phyloP scores from a whole-genome alignment of 768 basidiomycete species.

The Suillus americanus region DNA sequence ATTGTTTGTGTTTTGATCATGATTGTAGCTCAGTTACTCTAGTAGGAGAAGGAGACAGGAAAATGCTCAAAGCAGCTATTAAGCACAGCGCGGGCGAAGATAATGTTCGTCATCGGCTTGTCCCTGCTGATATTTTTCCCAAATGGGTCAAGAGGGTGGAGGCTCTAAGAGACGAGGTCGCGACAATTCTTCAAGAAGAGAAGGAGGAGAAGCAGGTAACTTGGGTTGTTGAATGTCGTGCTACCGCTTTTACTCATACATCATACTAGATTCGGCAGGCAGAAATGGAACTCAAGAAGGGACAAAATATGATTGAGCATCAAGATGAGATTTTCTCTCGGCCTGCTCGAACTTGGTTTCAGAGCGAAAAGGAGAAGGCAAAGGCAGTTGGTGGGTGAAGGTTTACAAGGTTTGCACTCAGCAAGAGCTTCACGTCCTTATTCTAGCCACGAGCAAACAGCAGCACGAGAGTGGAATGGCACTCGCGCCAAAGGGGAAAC shows the following conservation, averaged over 20 bases:
- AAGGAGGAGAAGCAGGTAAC: slow-evolving; percentile 89
- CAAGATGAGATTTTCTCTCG: slow-evolving; percentile 89
- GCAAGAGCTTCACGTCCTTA: slow-evolving; percentile 1
- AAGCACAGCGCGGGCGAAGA: slow-evolving; percentile 81
- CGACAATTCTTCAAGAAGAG: slow-evolving; percentile 83
- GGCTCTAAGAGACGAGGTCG: slow-evolving; percentile 71
- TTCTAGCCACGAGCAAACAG: slow-evolving; percentile 70
- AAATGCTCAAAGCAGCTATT: slow-evolving; percentile 93
- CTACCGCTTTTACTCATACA: slow-evolving; percentile 12
- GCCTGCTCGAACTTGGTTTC: slow-evolving; percentile 99
- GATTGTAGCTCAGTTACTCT: slow-evolving; percentile 80
- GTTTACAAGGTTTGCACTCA: slow-evolving; percentile 6
- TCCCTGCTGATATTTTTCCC: slow-evolving; percentile 72
- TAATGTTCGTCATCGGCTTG: slow-evolving; percentile 83
- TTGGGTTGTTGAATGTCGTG: neutral
- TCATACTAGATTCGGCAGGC: slow-evolving; percentile 70
- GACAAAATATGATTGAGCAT: slow-evolving; percentile 94
- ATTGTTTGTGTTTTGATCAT: slow-evolving; percentile 8
- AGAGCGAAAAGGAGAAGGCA: slow-evolving; percentile 79
- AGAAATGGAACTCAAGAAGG: slow-evolving; percentile 95
- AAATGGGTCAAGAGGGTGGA: slow-evolving; percentile 73
- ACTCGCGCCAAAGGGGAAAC: slow-evolving; percentile 37
- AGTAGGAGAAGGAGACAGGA: slow-evolving; percentile 94
- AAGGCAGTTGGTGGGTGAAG: slow-evolving; percentile 67
- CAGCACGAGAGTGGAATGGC: slow-evolving; percentile 64